phyloP scores from a whole-genome alignment of 495 filamentous ascomycete species.

The Talaromyces wortmannii region DNA sequence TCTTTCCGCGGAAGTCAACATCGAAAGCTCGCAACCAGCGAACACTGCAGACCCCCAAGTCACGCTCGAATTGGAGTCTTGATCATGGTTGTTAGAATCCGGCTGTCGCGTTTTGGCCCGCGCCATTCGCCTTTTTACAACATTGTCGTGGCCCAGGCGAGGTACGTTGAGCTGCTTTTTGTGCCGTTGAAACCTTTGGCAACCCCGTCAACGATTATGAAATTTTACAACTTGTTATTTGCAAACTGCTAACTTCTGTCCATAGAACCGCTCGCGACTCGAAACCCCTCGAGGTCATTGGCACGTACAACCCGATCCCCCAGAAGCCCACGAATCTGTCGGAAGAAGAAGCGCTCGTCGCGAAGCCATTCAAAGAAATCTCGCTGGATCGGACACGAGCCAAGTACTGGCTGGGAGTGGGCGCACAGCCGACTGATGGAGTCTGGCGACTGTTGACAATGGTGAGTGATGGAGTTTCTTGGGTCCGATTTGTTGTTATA shows the following conservation, averaged over 20 bases:
- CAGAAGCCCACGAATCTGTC: slow-evolving; percentile 54
- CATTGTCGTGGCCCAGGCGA: slow-evolving; percentile 92
- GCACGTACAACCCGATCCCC: slow-evolving; percentile 90
- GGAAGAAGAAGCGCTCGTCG: slow-evolving; percentile 46
- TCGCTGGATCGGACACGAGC: slow-evolving; percentile 73
- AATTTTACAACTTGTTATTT: too few relatives aligned
- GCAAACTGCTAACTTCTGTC: background rate
- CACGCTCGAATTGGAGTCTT: too few relatives aligned
- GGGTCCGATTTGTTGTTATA: background rate
- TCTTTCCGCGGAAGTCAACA: background rate
- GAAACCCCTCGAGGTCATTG: slow-evolving; percentile 87
- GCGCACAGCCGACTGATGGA: slow-evolving; percentile 85
- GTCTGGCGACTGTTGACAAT: slow-evolving; percentile 80
- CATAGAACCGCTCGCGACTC: slow-evolving; percentile 64
- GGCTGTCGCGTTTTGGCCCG: slow-evolving; percentile 90
- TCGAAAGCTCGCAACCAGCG: background rate
- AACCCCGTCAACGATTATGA: background rate
- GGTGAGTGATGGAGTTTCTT: slow-evolving; percentile 47
- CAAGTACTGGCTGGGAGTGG: slow-evolving; percentile 95
- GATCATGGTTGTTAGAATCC: slow-evolving; percentile 85
- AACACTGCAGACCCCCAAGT: too few relatives aligned
- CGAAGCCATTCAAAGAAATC: slow-evolving; percentile 76
- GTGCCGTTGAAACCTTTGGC: background rate
- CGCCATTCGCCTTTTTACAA: slow-evolving; percentile 86
- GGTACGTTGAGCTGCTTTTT: slow-evolving; percentile 45